A percentile compares a stretch with the other conserved stretches of the same genome.
These are phyloP conservation scores for Dactylis glomerata DNA, from an alignment of 176 grass and related monocot species.

Conservation along the genomic window DNA sequence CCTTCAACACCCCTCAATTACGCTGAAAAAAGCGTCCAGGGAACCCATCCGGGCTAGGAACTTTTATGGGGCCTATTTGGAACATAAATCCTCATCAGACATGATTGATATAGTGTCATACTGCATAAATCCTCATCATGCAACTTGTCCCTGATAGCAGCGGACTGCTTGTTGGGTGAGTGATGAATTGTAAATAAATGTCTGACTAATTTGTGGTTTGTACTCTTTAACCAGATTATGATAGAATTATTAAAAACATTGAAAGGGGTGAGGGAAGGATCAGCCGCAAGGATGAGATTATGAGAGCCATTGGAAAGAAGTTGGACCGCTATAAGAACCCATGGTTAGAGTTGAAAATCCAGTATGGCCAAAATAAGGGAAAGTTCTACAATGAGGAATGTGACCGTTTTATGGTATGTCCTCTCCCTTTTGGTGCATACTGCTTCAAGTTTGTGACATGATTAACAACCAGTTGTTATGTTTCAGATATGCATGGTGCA, in stretches of 20 bases:
- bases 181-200: background rate
- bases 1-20: too few relatives aligned
- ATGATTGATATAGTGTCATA: background rate
- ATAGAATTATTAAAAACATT: slow-evolving; percentile 98
- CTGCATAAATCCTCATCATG: background rate
- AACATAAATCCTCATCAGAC: background rate
- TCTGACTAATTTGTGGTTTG: slow-evolving; percentile 7
- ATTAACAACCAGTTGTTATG: slow-evolving; percentile 18
- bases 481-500: slow-evolving; percentile 99
- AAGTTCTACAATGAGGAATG: slow-evolving; percentile 99
- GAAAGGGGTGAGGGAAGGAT: slow-evolving; percentile 98
- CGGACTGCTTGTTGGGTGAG: background rate
- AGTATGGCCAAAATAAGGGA: slow-evolving; percentile 96
- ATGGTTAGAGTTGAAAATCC: slow-evolving; percentile 96
- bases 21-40: too few relatives aligned
- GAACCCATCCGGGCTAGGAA: too few relatives aligned
- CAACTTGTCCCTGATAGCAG: background rate
- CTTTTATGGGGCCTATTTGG: too few relatives aligned
- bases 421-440: background rate
- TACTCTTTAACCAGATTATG: slow-evolving; percentile 61
- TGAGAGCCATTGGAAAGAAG: slow-evolving; percentile 91
- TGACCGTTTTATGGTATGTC: slow-evolving; percentile 94
- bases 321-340: slow-evolving; percentile 97
- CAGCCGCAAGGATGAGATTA: slow-evolving; percentile 93
- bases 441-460: background rate